phyloP scores from a whole-genome alignment of 164 flowering plant genomes.

The Vitis rotundifolia region DNA sequence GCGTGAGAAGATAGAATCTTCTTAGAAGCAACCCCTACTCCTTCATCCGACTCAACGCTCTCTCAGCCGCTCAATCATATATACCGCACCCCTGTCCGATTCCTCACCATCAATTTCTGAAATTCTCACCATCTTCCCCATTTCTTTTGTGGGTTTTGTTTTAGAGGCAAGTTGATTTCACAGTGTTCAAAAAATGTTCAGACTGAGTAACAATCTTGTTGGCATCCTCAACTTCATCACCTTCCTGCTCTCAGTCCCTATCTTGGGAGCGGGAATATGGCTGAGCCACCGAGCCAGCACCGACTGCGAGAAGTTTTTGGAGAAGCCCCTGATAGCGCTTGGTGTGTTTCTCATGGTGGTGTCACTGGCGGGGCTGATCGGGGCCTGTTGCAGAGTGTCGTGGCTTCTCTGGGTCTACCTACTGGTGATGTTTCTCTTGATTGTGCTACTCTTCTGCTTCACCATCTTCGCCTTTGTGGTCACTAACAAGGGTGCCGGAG shows the following conservation, averaged over 20 bases:
- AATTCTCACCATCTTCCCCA: too few species aligned
- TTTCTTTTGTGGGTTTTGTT: too few species aligned
- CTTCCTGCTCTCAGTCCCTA: slow-evolving; percentile 46
- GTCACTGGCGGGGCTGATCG: slow-evolving; percentile 57
- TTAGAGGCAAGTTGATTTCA: not conserved
- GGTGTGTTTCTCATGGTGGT: slow-evolving; percentile 52
- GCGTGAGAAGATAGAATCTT: too few species aligned
- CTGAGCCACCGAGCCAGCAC: slow-evolving; percentile 22
- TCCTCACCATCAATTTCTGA: too few species aligned
- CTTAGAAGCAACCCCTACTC: too few species aligned
- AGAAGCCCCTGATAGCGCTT: slow-evolving; percentile 40
- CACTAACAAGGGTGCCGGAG: slow-evolving; percentile 52
- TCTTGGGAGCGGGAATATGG: slow-evolving; percentile 49
- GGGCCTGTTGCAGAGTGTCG: slow-evolving; percentile 46
- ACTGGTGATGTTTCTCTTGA: slow-evolving; percentile 48
- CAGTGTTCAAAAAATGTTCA: slow-evolving; percentile 27
- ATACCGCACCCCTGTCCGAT: too few species aligned
- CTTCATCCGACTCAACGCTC: not conserved
- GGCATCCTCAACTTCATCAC: slow-evolving; percentile 48
- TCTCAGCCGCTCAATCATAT: not conserved
- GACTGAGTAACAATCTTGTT: slow-evolving; percentile 50
- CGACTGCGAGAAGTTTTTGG: slow-evolving; percentile 45
- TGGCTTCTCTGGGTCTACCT: slow-evolving; percentile 59
- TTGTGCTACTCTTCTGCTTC: slow-evolving; percentile 39
- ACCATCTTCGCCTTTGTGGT: slow-evolving; percentile 54